These are phyloP conservation scores for Trichothecium sympodiale DNA, from an alignment of 2,329 filamentous ascomycete genomes.

Conservation along the genomic window DNA sequence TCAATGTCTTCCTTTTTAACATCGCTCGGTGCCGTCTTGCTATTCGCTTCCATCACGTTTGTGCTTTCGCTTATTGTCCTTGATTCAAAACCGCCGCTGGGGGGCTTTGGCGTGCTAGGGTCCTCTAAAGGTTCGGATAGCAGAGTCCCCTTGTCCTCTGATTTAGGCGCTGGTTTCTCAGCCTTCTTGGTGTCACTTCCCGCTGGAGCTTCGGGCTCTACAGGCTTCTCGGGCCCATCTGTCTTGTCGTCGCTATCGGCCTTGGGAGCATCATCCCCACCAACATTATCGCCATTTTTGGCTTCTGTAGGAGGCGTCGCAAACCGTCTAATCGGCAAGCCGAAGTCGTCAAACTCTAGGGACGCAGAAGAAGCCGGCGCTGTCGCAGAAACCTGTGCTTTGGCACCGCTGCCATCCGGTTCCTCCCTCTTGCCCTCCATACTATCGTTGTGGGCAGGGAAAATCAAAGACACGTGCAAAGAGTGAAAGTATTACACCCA, in stretches of 20 bases:
- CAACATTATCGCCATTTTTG: background rate
- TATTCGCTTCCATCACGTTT: no score
- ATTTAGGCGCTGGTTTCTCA: no score
- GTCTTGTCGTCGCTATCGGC: slow-evolving; percentile 4
- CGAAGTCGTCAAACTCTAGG: slow-evolving; percentile 49
- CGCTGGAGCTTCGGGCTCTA: slow-evolving; percentile 2
- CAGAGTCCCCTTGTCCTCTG: no score
- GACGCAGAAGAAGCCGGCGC: background rate
- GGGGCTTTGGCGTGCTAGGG: no score
- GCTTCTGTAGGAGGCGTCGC: slow-evolving; percentile 17
- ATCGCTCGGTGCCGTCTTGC: no score
- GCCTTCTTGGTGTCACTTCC: no score
- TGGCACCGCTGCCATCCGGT: slow-evolving; percentile 13
- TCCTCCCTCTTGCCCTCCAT: slow-evolving; percentile 12
- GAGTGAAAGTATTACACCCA: background rate
- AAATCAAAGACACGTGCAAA: background rate
- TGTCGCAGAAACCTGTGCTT: background rate
- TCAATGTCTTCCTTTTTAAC: no score
- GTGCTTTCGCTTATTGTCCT: no score
- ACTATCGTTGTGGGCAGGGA: background rate
- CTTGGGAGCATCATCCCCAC: background rate
- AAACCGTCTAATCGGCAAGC: slow-evolving; percentile 49
- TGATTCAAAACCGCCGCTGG: no score
- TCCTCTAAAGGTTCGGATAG: no score
- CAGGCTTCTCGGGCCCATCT: background rate